These are phyloP conservation scores for Penicillium corylophilum DNA, from an alignment of 2,329 filamentous ascomycete genomes.

Conservation along the genomic window DNA sequence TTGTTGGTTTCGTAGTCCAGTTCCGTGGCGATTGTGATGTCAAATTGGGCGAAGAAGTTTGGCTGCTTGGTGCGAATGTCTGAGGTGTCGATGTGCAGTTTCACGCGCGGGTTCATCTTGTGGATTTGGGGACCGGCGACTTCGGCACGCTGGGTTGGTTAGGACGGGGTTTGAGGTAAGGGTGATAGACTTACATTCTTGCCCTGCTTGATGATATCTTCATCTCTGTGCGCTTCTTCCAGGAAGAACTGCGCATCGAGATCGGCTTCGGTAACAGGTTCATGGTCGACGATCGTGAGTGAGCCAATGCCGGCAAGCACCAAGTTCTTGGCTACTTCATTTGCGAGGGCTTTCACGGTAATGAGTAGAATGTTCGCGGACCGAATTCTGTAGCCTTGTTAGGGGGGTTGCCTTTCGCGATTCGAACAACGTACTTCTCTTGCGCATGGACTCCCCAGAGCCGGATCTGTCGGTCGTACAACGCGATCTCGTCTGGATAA, in stretches of 20 bases:
- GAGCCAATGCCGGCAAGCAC: conserved; percentile 90
- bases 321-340: conserved; percentile 96
- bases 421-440: conserved; percentile 57
- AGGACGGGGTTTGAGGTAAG: conserved; percentile 13
- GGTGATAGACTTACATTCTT: conserved; percentile 57
- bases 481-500: conserved; percentile 79
- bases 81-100: conserved; percentile 67
- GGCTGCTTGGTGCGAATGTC: conserved; percentile 67
- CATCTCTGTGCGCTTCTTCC: conserved; percentile 55
- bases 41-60: conserved; percentile 75
- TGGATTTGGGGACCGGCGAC: conserved; percentile 75
- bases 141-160: conserved; percentile 63
- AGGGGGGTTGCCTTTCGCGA: neutral
- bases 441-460: conserved; percentile 97
- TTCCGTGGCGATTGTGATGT: conserved; percentile 87
- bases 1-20: conserved; percentile 72
- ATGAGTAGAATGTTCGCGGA: conserved; percentile 87
- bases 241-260: conserved; percentile 83
- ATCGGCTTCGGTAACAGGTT: conserved; percentile 72
- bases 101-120: conserved; percentile 86
- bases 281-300: conserved; percentile 82
- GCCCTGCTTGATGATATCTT: conserved; percentile 53
- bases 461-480: conserved; percentile 96
- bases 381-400: conserved; percentile 64
- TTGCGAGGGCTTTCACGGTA: conserved; percentile 80